Base-by-base conservation (phyloP, 305 asterid species). In the Salvia sclarea region DNA sequence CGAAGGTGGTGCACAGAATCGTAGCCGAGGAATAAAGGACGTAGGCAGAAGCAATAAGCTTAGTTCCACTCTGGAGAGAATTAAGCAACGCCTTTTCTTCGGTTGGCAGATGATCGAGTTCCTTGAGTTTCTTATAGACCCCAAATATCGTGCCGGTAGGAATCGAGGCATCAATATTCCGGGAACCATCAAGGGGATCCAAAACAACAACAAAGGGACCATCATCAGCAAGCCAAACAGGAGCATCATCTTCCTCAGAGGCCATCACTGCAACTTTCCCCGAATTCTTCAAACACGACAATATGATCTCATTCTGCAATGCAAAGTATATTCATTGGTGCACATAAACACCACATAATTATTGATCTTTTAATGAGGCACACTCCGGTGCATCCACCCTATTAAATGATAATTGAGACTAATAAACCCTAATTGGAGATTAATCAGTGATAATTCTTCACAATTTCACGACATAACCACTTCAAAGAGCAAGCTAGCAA, bases 81-180 rank as follows among this genome's bases (percentile, higher is more conserved):
- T 92, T 90, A 35, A 92, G 82, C 73, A 50, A 71, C 6, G 97
- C 88, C 71, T 86, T 92, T 60, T 92, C 97, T 73, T 81, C 84
- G 24, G 35, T 74, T 3, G 89, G 96, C 25, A 90, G 79, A 80
- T 84, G 93, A 79, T 90, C 95, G n/a, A 86, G 65, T 70, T 90
- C 96, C 61, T 35, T 67, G 1, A 92, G 96, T 28, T 88, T 89
- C 48, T 58, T 80, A 53, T 92, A 92, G 72, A 92, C 68, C 61
- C 98, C 98, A 9, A 92, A 90, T 69, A 92, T 92, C 17, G 96
- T 86, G 43, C 98, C 98, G 2, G 97, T 92, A n/a, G 98, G 96
- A 79, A 92, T 90, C 7, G 97, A 92, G 33, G 98, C 98, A 67
- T 88, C 98, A 13, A 92, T 92, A 45, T 92, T 92, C 38, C 98